Conservation (phyloP, 2,329 filamentous ascomycete species). For the Calonectria crousiana region DNA sequence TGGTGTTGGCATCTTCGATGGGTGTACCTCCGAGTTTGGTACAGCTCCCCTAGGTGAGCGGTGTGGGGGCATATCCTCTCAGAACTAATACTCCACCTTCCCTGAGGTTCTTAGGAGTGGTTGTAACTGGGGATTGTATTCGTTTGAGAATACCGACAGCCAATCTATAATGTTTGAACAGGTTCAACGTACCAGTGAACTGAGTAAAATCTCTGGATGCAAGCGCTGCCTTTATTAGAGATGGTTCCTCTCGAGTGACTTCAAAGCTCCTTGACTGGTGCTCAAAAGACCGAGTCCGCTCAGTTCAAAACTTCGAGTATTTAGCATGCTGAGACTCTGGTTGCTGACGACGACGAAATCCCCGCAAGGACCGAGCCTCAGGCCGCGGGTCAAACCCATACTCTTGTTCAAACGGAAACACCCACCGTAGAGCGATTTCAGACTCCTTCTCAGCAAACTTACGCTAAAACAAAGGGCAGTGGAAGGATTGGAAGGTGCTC, state of each 20-base stretch:
- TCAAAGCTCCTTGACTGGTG: slow-evolving; percentile 1
- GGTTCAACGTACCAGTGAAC: slow-evolving; percentile 65
- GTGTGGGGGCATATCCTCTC: slow-evolving; percentile 68
- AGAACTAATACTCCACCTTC: slow-evolving; percentile 64
- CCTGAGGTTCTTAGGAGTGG: slow-evolving; percentile 66
- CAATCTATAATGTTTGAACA: slow-evolving; percentile 66
- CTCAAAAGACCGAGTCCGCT: background rate
- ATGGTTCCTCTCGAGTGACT: slow-evolving; percentile 15
- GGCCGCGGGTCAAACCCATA: background rate
- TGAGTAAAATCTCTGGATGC: slow-evolving; percentile 57
- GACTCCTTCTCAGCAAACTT: background rate
- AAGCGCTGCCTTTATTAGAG: slow-evolving; percentile 41
- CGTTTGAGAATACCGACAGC: slow-evolving; percentile 71
- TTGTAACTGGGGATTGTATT: slow-evolving; percentile 75
- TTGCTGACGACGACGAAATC: background rate
- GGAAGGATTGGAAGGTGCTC: slow-evolving; percentile 33
- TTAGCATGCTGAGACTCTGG: background rate
- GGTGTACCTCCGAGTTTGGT: slow-evolving; percentile 62
- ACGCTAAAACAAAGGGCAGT: slow-evolving; percentile 14
- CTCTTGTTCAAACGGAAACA: slow-evolving; percentile 16
- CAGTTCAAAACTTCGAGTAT: background rate
- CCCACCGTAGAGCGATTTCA: slow-evolving; percentile 17
- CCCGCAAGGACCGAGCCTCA: background rate
- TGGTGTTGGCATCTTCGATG: slow-evolving; percentile 67
- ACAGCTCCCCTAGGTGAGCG: slow-evolving; percentile 61